These are phyloP conservation scores for Myotisia sp. DNA, from an alignment of 2,329 filamentous ascomycete species.

Conservation along the genomic window DNA sequence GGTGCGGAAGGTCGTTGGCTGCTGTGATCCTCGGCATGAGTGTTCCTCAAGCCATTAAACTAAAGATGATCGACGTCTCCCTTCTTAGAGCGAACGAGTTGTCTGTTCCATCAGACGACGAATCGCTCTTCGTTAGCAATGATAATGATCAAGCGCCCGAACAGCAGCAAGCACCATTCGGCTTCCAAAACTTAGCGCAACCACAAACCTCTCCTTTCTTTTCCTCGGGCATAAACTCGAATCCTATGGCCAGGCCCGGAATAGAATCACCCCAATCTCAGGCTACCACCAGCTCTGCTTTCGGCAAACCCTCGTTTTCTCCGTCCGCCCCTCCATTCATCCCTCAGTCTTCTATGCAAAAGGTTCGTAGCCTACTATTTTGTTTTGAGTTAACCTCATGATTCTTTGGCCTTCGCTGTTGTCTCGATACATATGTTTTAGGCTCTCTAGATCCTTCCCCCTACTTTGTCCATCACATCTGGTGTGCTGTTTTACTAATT, in stretches of 20 bases:
- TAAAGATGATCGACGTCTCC: slow-evolving; percentile 36
- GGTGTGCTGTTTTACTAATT: too few species aligned
- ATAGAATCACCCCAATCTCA: slow-evolving; percentile 1
- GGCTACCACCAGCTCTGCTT: slow-evolving; percentile 10
- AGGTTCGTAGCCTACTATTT: background rate
- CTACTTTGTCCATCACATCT: too few species aligned
- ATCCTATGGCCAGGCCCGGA: too few species aligned
- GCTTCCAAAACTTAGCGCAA: too few species aligned
- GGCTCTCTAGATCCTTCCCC: background rate
- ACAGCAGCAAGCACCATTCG: slow-evolving; percentile 1
- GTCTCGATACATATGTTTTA: background rate
- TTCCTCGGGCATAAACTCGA: too few species aligned
- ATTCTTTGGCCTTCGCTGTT: background rate
- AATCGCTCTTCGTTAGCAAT: slow-evolving; percentile 26
- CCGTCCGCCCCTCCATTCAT: slow-evolving; percentile 9
- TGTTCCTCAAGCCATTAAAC: slow-evolving; percentile 36
- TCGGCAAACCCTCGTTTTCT: too few species aligned
- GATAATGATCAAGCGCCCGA: slow-evolving; percentile 15
- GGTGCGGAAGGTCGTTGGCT: slow-evolving; percentile 39
- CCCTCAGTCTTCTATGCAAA: slow-evolving; percentile 5
- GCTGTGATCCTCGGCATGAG: slow-evolving; percentile 44
- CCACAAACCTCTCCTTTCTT: too few species aligned
- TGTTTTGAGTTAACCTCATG: too few species aligned
- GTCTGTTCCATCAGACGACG: slow-evolving; percentile 17
- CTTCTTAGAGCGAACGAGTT: slow-evolving; percentile 20